These are phyloP conservation scores for Lichina pygmaea DNA, from an alignment of 495 filamentous ascomycete genomes.

Conservation along the genomic window DNA sequence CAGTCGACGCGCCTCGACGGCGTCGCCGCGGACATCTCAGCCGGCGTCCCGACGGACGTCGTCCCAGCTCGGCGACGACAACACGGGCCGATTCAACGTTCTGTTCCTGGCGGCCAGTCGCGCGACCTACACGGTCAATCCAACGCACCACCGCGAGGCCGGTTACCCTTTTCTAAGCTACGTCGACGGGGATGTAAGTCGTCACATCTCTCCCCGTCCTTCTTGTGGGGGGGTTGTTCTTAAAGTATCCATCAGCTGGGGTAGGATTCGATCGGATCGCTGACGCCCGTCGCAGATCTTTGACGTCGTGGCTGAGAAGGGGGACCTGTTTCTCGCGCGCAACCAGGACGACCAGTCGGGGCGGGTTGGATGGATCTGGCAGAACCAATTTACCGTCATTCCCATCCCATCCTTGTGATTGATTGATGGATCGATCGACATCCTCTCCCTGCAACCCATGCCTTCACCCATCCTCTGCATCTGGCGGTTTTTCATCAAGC, in stretches of 20 bases:
- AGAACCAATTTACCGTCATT: slow-evolving; percentile 61
- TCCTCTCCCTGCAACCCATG: too few species aligned
- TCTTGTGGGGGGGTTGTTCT: background rate
- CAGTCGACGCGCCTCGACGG: slow-evolving; percentile 21
- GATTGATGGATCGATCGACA: background rate
- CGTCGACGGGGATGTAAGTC: slow-evolving; percentile 53
- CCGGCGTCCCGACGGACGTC: slow-evolving; percentile 13
- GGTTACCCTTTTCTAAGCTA: slow-evolving; percentile 94
- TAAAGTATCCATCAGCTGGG: slow-evolving; percentile 1
- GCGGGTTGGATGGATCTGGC: slow-evolving; percentile 95
- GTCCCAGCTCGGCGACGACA: background rate
- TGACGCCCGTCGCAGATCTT: slow-evolving; percentile 10
- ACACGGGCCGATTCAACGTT: slow-evolving; percentile 12
- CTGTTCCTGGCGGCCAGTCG: slow-evolving; percentile 82
- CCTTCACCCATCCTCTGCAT: too few species aligned
- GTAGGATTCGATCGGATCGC: too few species aligned
- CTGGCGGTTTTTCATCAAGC: too few species aligned
- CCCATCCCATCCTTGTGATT: background rate
- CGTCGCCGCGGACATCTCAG: slow-evolving; percentile 38
- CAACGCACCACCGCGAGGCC: slow-evolving; percentile 54
- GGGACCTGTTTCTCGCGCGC: slow-evolving; percentile 88
- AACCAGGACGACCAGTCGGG: slow-evolving; percentile 72
- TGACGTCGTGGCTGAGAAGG: slow-evolving; percentile 64
- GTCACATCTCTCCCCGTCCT: background rate
- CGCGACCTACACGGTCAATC: slow-evolving; percentile 90